phyloP scores from a whole-genome alignment of 2,329 filamentous ascomycete genomes.

The Endothia cerciana region DNA sequence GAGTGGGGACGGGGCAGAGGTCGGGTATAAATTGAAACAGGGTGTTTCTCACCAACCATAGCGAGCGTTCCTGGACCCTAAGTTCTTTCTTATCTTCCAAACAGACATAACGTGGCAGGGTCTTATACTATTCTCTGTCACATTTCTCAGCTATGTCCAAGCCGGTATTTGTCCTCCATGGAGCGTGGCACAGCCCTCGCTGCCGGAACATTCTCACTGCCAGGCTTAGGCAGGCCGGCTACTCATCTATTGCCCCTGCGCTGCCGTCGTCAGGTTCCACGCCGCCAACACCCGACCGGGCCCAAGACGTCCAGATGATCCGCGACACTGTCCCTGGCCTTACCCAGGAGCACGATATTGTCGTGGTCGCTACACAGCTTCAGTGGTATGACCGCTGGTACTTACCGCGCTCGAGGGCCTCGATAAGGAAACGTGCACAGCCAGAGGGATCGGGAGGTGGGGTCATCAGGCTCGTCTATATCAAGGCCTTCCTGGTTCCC shows the following conservation, averaged over 20 bases:
- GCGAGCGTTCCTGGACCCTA: too few relatives aligned
- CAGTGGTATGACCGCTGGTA: conserved; percentile 34
- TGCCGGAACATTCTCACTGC: conserved; percentile 31
- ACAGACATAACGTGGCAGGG: too few relatives aligned
- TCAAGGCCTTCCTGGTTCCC: conserved; percentile 34
- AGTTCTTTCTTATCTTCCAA: too few relatives aligned
- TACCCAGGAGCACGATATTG: conserved; percentile 30
- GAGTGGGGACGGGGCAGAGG: too few relatives aligned
- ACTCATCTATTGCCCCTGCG: conserved; percentile 29
- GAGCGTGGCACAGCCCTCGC: conserved; percentile 32
- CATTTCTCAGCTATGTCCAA: conserved; percentile 25
- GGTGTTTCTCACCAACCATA: too few relatives aligned
- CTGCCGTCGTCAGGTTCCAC: conserved; percentile 32
- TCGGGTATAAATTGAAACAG: too few relatives aligned
- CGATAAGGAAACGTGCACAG: conserved; percentile 29
- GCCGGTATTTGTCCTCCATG: conserved; percentile 33
- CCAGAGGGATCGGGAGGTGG: conserved; percentile 30
- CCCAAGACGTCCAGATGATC: conserved; percentile 28
- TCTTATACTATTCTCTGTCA: too few relatives aligned
- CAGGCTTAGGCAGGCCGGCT: conserved; percentile 29
- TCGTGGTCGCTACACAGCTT: conserved; percentile 34
- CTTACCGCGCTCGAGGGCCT: conserved; percentile 32
- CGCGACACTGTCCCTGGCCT: conserved; percentile 28
- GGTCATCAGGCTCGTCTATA: conserved; percentile 33
- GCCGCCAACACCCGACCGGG: conserved; percentile 32